These are phyloP conservation scores for Boletus rufocinnamomeus DNA, from an alignment of 768 basidiomycete species.

Conservation along the genomic window DNA sequence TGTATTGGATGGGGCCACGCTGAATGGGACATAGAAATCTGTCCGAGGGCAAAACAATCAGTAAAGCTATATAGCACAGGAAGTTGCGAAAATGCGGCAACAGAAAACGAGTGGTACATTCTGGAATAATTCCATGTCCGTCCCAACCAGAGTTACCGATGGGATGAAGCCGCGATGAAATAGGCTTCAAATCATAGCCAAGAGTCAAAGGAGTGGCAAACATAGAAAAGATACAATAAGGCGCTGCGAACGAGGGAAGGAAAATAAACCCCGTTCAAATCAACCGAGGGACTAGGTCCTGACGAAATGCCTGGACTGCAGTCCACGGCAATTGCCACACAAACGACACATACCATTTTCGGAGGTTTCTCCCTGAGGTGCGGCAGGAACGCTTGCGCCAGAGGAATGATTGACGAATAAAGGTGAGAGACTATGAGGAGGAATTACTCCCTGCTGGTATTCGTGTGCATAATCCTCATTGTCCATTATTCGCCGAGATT, in stretches of 20 bases:
- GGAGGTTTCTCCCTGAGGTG: background rate
- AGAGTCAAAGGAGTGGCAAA: background rate
- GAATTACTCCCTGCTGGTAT: background rate
- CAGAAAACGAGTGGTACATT: background rate
- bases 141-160: background rate
- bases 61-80: background rate
- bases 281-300: background rate
- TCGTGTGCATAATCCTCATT: background rate
- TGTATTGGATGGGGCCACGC: background rate
- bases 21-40: slow-evolving; percentile 9
- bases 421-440: background rate
- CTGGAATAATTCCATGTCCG: background rate
- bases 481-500: slow-evolving; percentile 4
- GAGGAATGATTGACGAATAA: background rate
- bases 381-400: background rate
- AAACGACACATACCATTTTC: slow-evolving; percentile 25
- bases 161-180: background rate
- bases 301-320: slow-evolving; percentile 4
- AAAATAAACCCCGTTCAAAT: background rate
- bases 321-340: slow-evolving; percentile 8
- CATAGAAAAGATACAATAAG: background rate
- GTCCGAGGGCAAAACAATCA: slow-evolving; percentile 1
- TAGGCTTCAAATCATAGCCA: background rate
- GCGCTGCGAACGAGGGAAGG: background rate
- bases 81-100: background rate